Evolutionary conservation across 176 grass and related monocot species (phyloP), one percentile per base, ranked within the genome.

Genomic region (Ensete glaucum): DNA sequence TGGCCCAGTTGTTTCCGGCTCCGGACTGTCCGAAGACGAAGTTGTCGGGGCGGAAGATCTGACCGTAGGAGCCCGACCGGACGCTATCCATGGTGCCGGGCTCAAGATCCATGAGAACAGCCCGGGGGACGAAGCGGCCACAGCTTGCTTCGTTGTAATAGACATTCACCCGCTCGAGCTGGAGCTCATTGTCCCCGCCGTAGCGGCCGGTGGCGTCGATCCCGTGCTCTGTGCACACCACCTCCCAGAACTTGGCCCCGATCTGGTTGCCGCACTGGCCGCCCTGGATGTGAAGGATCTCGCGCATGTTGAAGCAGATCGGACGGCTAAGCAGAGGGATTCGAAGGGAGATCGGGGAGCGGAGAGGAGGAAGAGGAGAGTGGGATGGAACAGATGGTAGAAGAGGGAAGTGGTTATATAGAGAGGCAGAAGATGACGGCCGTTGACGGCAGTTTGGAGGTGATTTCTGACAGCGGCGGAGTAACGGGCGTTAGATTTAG

Each of bases 181-280:
- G 86, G 9, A 89, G 73, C 50, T 87, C 90, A 11, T 76, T 82
- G 79, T 87, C 87, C 76, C 90, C 90, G 43, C 1, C n/a, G 82
- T 93, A 93, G 22, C 82, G 64, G 8, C 90, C 87, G 19, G 90
- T 90, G 53, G 89, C 62, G 81, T 92, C 89, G 86, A 92, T 92
- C 17, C 91, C 91, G 77, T 93, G 91, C 91, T 93, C 91, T 0
- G 85, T 71, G 80, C 87, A 93, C 15, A 93, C 87, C 67, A 90
- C 91, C 87, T 89, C 87, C 87, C 83, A 89, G 73, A 89, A 86
- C 87, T 83, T 89, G 81, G 87, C 83, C 0, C 83, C 87, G 85
- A 94, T 90, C 87, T 90, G 91, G 85, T 94, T 94, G 7, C 91
- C 91, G 72, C 91, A 94, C 62, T 94, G 91, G 11, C 87, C 91